These are phyloP conservation scores for Cyberlindnera japonica DNA, from an alignment of 805 yeast species.

Conservation along the genomic window DNA sequence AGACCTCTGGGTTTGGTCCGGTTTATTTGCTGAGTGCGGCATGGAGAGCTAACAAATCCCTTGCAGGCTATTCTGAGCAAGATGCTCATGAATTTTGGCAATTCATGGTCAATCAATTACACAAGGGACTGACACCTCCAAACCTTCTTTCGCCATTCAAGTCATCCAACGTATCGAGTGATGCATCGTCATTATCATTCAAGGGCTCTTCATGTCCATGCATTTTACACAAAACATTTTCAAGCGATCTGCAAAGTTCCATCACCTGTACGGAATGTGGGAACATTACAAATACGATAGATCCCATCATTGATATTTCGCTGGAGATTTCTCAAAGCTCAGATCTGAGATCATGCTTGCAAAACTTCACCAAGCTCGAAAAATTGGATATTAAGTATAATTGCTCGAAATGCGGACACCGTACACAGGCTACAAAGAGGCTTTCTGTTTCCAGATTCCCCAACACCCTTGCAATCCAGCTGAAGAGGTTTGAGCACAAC, in stretches of 20 bases:
- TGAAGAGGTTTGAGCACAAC: slow-evolving; percentile 58
- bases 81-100: slow-evolving; percentile 99
- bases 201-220: slow-evolving; percentile 53
- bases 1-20: slow-evolving; percentile 72
- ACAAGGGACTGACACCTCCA: slow-evolving; percentile 37
- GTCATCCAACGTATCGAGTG: no score
- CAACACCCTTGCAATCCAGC: slow-evolving; percentile 75
- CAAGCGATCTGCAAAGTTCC: slow-evolving; percentile 79
- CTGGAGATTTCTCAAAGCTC: slow-evolving; percentile 57
- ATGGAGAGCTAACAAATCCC: slow-evolving; percentile 77
- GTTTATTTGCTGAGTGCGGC: slow-evolving; percentile 78
- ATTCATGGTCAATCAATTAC: slow-evolving; percentile 81
- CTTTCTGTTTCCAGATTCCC: slow-evolving; percentile 68
- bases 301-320: slow-evolving; percentile 88
- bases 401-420: slow-evolving; percentile 62
- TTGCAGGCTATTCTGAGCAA: slow-evolving; percentile 96
- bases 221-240: slow-evolving; percentile 75
- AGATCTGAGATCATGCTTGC: slow-evolving; percentile 59
- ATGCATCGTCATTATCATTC: slow-evolving; percentile 27
- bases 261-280: slow-evolving; percentile 71
- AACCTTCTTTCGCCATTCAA: no score
- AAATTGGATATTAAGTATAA: slow-evolving; percentile 67
- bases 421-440: slow-evolving; percentile 68
- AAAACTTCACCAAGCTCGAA: slow-evolving; percentile 75
- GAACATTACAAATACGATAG: slow-evolving; percentile 56